Evolutionary conservation across 2,329 filamentous ascomycete genomes (phyloP).

Genomic region (Catunica adiposa): DNA sequence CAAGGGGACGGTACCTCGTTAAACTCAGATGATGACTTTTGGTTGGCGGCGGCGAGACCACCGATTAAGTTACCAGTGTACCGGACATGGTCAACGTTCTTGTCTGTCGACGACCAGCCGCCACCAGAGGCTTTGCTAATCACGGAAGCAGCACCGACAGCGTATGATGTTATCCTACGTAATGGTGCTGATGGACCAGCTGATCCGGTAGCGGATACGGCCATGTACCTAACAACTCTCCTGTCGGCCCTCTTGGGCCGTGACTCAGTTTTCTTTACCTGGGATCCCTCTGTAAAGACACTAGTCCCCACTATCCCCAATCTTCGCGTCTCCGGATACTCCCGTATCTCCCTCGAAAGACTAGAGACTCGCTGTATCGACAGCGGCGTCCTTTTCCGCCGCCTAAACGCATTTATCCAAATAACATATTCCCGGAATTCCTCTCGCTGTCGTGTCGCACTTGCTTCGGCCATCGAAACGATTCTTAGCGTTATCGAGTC

Average conservation of each 20-base stretch:
- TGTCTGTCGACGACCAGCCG: slow-evolving; percentile 19
- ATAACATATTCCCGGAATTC: slow-evolving; percentile 29
- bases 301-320: slow-evolving; percentile 35
- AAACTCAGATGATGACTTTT: slow-evolving; percentile 24
- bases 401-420: slow-evolving; percentile 31
- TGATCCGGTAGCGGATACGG: slow-evolving; percentile 27
- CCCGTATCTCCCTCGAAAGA: slow-evolving; percentile 31
- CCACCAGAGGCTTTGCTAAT: slow-evolving; percentile 39
- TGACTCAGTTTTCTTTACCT: slow-evolving; percentile 54
- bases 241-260: slow-evolving; percentile 52
- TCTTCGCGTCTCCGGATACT: slow-evolving; percentile 40
- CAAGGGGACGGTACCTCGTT: not conserved
- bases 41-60: slow-evolving; percentile 28
- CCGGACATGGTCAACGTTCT: slow-evolving; percentile 56
- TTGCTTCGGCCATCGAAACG: slow-evolving; percentile 33
- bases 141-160: slow-evolving; percentile 48
- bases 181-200: slow-evolving; percentile 25
- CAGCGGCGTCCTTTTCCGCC: slow-evolving; percentile 31
- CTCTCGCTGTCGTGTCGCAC: slow-evolving; percentile 32
- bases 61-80: slow-evolving; percentile 26
- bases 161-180: slow-evolving; percentile 47
- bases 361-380: slow-evolving; percentile 31
- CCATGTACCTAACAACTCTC: slow-evolving; percentile 38
- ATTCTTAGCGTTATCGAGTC: slow-evolving; percentile 33
- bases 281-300: slow-evolving; percentile 32